phyloP scores from a whole-genome alignment of 2,329 filamentous ascomycete genomes.

The Fusarium lateritium region DNA sequence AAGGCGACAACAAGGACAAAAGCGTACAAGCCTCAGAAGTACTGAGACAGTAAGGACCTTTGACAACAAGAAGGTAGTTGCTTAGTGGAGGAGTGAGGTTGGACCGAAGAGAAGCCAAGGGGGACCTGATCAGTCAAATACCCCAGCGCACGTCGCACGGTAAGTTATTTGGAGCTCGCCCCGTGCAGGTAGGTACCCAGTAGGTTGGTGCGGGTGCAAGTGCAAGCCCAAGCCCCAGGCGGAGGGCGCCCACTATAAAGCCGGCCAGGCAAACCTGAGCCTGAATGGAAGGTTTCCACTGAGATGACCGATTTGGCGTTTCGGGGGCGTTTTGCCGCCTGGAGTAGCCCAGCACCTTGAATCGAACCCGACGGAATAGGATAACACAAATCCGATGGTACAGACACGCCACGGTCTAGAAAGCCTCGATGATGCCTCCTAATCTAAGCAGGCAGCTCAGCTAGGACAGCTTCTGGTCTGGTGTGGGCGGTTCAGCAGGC shows the following conservation, averaged over 20 bases:
- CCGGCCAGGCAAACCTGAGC: conserved; percentile 13
- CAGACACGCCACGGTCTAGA: conserved; percentile 20
- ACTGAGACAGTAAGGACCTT: conserved; percentile 13
- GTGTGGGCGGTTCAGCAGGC: conserved; percentile 27
- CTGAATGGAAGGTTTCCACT: conserved; percentile 27
- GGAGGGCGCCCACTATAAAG: conserved; percentile 37
- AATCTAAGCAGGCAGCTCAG: conserved; percentile 3
- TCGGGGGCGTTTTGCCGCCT: conserved; percentile 26
- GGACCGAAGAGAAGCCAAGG: conserved; percentile 38
- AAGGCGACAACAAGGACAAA: conserved; percentile 20
- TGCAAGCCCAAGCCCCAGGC: no score
- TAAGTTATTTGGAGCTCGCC: conserved; percentile 29
- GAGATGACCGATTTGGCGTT: conserved; percentile 15
- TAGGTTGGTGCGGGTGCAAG: not conserved
- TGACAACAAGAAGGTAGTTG: conserved; percentile 17
- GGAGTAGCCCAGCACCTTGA: not conserved
- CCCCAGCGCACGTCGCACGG: conserved; percentile 34
- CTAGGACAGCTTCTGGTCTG: not conserved
- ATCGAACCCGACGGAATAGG: not conserved
- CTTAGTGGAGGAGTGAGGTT: conserved; percentile 32
- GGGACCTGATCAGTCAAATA: conserved; percentile 41
- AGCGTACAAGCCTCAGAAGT: conserved; percentile 5
- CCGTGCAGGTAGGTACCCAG: conserved; percentile 25
- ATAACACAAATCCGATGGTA: conserved; percentile 10
- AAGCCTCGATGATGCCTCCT: conserved; percentile 10